Evolutionary conservation across 2,329 filamentous ascomycete genomes (phyloP).

Genomic region (Colletotrichum eremochloae): DNA sequence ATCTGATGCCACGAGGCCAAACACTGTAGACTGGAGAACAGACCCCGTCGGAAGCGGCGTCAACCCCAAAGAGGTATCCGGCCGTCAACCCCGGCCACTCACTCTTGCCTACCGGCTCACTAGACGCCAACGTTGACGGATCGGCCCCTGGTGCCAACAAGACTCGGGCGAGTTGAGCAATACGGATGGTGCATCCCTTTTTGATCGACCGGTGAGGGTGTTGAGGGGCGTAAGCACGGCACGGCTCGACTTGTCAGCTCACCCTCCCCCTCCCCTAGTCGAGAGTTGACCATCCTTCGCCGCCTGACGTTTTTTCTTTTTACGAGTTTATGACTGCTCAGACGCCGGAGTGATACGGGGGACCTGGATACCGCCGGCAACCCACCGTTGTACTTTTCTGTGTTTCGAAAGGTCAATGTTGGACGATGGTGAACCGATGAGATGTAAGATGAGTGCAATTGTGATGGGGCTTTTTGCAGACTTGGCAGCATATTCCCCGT

Average conservation of each 20-base stretch:
- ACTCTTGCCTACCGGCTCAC: constrained; percentile 14
- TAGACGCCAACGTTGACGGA: not conserved
- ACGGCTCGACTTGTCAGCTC: constrained; percentile 31
- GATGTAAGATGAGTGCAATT: constrained; percentile 26
- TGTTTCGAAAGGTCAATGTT: not conserved
- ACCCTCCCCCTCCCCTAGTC: not conserved
- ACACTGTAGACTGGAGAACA: constrained; percentile 8
- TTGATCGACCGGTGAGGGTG: constrained; percentile 33
- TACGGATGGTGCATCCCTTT: constrained; percentile 27
- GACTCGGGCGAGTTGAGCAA: constrained; percentile 24
- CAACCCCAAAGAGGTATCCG: constrained; percentile 13
- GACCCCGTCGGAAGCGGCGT: constrained; percentile 28
- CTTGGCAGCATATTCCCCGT: not conserved
- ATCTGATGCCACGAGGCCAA: constrained; percentile 19
- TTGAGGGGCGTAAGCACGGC: constrained; percentile 35
- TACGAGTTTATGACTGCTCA: not conserved
- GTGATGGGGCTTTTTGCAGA: constrained; percentile 17
- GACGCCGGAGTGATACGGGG: not conserved
- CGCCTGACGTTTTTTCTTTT: not conserved
- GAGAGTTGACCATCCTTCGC: not conserved
- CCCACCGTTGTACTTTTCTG: constrained; percentile 6
- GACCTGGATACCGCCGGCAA: not conserved
- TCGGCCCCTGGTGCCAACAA: constrained; percentile 5
- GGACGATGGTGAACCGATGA: constrained; percentile 30
- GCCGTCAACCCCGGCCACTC: constrained; percentile 5